Evolutionary conservation across 177 flowering plant species (phyloP), one percentile per base, ranked within the genome.

Genomic region (Tripterygium wilfordii): DNA sequence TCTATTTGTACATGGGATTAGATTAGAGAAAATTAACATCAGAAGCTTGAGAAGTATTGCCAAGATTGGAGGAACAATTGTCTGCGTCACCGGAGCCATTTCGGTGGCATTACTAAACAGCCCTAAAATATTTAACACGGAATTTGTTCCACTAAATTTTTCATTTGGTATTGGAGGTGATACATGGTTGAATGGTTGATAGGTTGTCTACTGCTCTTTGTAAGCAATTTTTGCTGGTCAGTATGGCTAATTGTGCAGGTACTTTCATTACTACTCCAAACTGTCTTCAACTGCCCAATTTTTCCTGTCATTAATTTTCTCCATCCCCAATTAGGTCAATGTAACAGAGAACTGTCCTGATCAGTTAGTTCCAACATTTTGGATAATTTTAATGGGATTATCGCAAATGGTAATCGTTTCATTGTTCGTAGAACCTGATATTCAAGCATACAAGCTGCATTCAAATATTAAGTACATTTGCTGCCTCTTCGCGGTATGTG

Each of bases 381-480:
- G 82, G 89, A 69, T 78, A 77, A 76, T 80, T 55, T 70, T 78
- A 48, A 28, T 75, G 7, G 61, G 79, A 10, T 68, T 77, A 8
- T 12, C 74, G n/a, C 86, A 73, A 53, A 67, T 80, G 4, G 76
- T 53, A 1, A 15, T 43, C 1, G 7, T 74, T 5, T 36, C 75
- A 22, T 56, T 67, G n/a, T 53, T 79, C 42, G 21, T 63, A 14
- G 92, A 77, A 26, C 27, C 12, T 12, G 33, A 30, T 30, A 6
- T 30, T 30, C 8, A 30, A 7, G 12, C 7, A 30, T 6, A 30
- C 7, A 30, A 30, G 12, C 7, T 30, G 33, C 33, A n/a, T n/a
- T n/a, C n/a, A n/a, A n/a, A n/a, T n/a, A n/a, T n/a, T n/a, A n/a
- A n/a, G n/a, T n/a, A n/a, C n/a, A n/a, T n/a, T n/a, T n/a, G n/a